Conservation (phyloP, 805 yeast species). For the Lachancea quebecensis region DNA sequence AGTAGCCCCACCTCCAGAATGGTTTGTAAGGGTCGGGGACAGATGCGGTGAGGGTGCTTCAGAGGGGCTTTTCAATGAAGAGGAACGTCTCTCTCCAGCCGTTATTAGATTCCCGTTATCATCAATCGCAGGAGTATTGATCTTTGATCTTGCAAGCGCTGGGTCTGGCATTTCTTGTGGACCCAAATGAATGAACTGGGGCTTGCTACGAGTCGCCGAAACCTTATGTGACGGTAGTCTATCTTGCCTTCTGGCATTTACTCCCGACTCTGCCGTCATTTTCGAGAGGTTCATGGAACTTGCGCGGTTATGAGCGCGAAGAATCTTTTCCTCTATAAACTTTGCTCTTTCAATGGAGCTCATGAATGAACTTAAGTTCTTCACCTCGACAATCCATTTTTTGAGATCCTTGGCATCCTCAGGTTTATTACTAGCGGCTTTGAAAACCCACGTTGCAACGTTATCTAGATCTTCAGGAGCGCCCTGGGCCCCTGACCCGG, state of each 20-base stretch:
- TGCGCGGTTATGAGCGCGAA: slow-evolving; percentile 17
- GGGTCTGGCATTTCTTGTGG: slow-evolving; percentile 9
- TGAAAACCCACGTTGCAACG: slow-evolving; percentile 25
- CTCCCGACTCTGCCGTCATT: neutral
- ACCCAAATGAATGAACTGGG: slow-evolving; percentile 24
- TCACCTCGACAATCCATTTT: slow-evolving; percentile 51
- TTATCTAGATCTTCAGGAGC: slow-evolving; percentile 11
- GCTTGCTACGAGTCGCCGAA: slow-evolving; percentile 10
- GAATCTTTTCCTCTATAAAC: slow-evolving; percentile 35
- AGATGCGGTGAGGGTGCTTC: slow-evolving; percentile 9
- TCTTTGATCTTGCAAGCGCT: slow-evolving; percentile 16
- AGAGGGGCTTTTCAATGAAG: slow-evolving; percentile 7
- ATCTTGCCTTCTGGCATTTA: slow-evolving; percentile 1
- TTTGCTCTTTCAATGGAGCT: slow-evolving; percentile 44
- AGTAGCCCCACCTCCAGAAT: neutral
- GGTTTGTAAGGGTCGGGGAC: slow-evolving; percentile 2
- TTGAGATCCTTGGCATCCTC: slow-evolving; percentile 37
- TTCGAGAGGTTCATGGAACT: slow-evolving; percentile 6
- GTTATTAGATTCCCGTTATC: slow-evolving; percentile 33
- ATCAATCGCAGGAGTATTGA: slow-evolving; percentile 33
- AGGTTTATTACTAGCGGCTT: slow-evolving; percentile 33
- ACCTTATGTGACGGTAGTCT: neutral
- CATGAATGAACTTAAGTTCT: slow-evolving; percentile 43
- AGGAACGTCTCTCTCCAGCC: slow-evolving; percentile 22
- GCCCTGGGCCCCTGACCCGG: slow-evolving; percentile 4